Evolutionary conservation across 192 early-diverging fungal genomes (phyloP).

Genomic region (Podila epigama): DNA sequence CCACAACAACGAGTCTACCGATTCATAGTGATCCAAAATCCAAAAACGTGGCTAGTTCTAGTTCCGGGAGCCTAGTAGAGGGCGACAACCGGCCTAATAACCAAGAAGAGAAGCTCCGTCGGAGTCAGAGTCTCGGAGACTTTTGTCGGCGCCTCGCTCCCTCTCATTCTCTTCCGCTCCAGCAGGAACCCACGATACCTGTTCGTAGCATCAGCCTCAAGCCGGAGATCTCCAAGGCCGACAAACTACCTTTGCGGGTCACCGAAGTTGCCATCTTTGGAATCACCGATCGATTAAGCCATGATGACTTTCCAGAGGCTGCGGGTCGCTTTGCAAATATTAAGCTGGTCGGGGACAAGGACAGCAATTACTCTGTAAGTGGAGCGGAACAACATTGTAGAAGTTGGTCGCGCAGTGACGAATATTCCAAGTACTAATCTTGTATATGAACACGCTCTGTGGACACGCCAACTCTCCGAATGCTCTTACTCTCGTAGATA

Average conservation of each 20-base stretch:
- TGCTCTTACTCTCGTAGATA: background rate
- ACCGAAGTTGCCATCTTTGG: background rate
- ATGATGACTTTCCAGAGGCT: background rate
- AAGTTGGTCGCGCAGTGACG: no score
- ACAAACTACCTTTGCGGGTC: background rate
- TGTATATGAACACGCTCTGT: no score
- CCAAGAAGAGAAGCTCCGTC: background rate
- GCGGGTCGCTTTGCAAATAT: background rate
- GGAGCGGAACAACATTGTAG: no score
- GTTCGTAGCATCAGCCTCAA: background rate
- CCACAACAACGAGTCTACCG: no score
- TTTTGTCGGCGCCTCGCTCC: background rate
- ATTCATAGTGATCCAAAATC: no score
- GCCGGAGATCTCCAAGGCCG: background rate
- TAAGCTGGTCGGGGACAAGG: background rate
- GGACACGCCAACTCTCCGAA: no score
- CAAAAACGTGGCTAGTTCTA: no score
- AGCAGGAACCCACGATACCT: background rate
- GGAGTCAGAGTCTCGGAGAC: background rate
- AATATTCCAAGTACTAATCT: no score
- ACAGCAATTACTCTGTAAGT: background rate
- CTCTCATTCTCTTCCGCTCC: no score
- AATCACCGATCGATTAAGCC: background rate
- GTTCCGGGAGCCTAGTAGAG: background rate
- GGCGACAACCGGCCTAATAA: no score